A percentile compares a stretch with the other conserved stretches of the same genome.
Conservation (phyloP, 2,329 filamentous ascomycete species). For the Celoporthe dispersa region DNA sequence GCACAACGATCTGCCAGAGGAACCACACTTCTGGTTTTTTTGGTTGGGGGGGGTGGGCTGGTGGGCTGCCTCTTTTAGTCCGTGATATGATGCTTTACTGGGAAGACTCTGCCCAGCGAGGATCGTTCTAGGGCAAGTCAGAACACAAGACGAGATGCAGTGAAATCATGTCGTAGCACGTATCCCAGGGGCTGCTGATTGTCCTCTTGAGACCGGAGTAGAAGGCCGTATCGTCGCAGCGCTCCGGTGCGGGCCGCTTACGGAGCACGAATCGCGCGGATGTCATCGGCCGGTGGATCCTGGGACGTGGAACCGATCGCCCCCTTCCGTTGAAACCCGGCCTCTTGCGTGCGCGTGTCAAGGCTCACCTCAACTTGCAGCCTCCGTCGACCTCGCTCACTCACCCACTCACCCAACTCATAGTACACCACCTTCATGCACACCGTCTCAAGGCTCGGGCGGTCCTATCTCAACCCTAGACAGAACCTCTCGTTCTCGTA, state of each 20-base stretch:
- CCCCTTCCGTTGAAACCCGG: background rate
- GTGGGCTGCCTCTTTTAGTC: background rate
- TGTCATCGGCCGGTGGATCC: conserved; percentile 6
- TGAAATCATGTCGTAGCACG: background rate
- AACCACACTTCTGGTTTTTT: no score
- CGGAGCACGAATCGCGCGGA: conserved; percentile 5
- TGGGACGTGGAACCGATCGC: background rate
- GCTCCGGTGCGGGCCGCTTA: background rate
- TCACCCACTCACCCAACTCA: background rate
- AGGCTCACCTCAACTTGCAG: background rate
- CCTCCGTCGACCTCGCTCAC: background rate
- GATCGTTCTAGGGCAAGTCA: background rate
- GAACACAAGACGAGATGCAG: background rate
- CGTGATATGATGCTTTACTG: background rate
- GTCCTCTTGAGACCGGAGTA: background rate
- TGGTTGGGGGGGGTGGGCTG: no score
- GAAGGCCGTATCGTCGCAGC: background rate
- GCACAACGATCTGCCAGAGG: background rate
- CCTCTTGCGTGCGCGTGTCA: background rate
- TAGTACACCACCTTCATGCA: conserved; percentile 17
- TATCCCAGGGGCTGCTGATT: no score
- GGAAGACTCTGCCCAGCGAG: background rate
- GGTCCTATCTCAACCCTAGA: background rate
- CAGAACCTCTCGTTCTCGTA: background rate
- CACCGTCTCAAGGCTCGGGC: background rate